Evolutionary conservation across 1,284 basidiomycete genomes (phyloP).

Genomic region (Phellopilus nigrolimitatus): DNA sequence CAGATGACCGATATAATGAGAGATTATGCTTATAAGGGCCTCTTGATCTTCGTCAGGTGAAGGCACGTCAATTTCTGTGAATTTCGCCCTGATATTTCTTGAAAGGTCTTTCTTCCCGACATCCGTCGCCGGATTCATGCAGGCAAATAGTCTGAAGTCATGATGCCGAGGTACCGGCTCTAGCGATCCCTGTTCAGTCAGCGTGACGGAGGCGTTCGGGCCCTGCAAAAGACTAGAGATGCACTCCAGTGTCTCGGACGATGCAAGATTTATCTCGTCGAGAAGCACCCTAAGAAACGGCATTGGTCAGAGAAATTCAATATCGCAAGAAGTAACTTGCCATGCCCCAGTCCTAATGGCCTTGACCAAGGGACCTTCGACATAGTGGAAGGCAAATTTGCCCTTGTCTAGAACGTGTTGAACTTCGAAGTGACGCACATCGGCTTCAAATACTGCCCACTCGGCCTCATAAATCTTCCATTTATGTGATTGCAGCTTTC

Average conservation of each 20-base stretch:
- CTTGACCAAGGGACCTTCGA: constrained; percentile 95
- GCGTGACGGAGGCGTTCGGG: constrained; percentile 83
- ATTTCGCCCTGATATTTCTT: constrained; percentile 83
- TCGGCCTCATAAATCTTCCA: constrained; percentile 44
- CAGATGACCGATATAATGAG: constrained; percentile 85
- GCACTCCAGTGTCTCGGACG: constrained; percentile 92
- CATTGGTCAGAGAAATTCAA: constrained; percentile 3
- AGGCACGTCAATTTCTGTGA: constrained; percentile 94
- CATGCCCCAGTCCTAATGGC: constrained; percentile 89
- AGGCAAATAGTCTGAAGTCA: constrained; percentile 95
- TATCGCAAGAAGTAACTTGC: constrained; percentile 42
- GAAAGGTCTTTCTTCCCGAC: constrained; percentile 98
- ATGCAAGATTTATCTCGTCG: constrained; percentile 96
- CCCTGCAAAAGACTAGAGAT: constrained; percentile 84
- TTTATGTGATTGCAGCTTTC: constrained; percentile 54
- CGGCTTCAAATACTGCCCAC: constrained; percentile 74
- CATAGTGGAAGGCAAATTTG: constrained; percentile 90
- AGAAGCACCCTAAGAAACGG: constrained; percentile 70
- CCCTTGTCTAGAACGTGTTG: constrained; percentile 82
- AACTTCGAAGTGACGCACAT: constrained; percentile 79
- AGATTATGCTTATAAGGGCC: constrained; percentile 83
- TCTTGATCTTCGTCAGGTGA: constrained; percentile 92
- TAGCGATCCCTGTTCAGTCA: constrained; percentile 92
- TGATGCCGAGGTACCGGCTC: constrained; percentile 90
- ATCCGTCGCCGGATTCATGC: constrained; percentile 99